Evolutionary conservation across 2,329 filamentous ascomycete species (phyloP).

Genomic region (Hymenoscyphus infarciens): DNA sequence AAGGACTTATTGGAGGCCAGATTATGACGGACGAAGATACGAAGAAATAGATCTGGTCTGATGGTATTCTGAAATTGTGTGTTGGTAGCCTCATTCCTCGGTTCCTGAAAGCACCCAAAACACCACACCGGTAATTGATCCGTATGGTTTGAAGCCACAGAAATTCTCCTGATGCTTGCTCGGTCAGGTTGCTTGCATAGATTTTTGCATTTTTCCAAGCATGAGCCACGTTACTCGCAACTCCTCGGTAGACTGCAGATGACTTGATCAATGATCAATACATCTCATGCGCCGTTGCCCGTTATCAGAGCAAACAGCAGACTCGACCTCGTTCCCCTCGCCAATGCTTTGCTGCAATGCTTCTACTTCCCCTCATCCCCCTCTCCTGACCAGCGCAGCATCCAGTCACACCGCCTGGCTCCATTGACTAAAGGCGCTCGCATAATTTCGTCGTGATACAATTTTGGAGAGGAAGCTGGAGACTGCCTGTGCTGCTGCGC

Average conservation of each 20-base stretch:
- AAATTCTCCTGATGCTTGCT: no score
- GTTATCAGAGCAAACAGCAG: background rate
- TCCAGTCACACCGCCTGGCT: background rate
- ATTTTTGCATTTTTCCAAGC: background rate
- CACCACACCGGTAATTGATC: no score
- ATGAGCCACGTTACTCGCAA: background rate
- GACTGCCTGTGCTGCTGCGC: background rate
- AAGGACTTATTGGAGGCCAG: background rate
- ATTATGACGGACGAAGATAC: background rate
- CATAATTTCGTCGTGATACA: background rate
- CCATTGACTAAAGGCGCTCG: background rate
- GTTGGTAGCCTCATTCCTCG: background rate
- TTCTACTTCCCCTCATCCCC: no score
- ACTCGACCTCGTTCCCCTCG: background rate
- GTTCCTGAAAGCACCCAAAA: no score
- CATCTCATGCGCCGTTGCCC: background rate
- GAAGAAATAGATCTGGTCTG: background rate
- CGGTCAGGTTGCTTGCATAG: background rate
- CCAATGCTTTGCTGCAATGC: background rate
- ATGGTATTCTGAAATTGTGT: background rate
- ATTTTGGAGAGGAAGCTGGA: background rate
- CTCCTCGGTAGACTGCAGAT: conserved; percentile 4
- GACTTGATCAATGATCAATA: background rate
- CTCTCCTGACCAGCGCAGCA: background rate
- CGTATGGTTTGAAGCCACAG: no score